Evolutionary conservation across 495 filamentous ascomycete genomes (phyloP), one percentile per base, ranked within the genome.

Genomic region (Trypethelium eluteriae): DNA sequence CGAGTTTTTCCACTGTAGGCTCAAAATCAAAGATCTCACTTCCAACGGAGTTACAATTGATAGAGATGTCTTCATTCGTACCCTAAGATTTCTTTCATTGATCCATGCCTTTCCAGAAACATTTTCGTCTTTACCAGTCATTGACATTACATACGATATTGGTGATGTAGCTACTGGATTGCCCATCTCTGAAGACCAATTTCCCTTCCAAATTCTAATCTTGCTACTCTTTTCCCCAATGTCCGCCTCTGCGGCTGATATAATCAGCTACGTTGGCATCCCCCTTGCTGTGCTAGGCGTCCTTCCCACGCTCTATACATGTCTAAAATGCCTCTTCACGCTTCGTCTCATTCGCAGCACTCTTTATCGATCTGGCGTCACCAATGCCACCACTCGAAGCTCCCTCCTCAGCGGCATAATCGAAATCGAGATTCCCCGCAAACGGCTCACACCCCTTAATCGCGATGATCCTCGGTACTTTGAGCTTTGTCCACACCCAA

Each of bases 231-330:
- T 16, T 0, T 46, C 41, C 41, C 7, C 7, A 46, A 46, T 46
- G 41, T 46, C 41, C 41, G 14, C 7, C n/a, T 71, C 68, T 38
- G 72, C 73, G 56, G 62, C 76, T 9, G 77, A 82, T 64, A 75
- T 82, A 5, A 81, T 82, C 63, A 81, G 79, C 62, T 82, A 83
- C 72, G 83, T 87, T 69, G 85, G 85, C 65, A 78, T 89, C 2
- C 86, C 86, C 18, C 77, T 89, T 46, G 86, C 84, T 2, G 85
- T 88, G 7, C 76, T 88, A 9, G 86, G 86, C n/a, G 84, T 87
- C n/a, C 75, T 87, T 5, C 85, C 86, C 0, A 88, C 88, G 64
- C 76, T 88, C 25, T 88, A 86, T 75, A 88, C 78, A 2, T 71
- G 64, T 41, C 47, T 77, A 47, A 76, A 86, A 69, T 83, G 81